phyloP scores from a whole-genome alignment of 495 filamentous ascomycete genomes.

The Chaetomidium leptoderma region DNA sequence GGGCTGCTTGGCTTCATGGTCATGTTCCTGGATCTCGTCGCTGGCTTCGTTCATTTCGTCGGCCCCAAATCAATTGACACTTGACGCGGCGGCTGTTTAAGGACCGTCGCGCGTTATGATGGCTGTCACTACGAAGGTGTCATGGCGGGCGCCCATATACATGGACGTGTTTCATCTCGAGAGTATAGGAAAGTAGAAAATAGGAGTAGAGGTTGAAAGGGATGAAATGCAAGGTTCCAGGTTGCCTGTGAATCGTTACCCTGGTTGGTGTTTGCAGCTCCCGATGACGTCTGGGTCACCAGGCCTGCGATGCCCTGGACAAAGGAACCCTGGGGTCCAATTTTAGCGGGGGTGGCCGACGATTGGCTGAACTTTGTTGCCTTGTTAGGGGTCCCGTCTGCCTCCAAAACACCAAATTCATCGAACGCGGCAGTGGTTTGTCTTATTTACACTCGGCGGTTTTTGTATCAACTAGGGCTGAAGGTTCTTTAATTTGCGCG shows the following conservation, averaged over 20 bases:
- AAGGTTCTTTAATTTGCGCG: no score
- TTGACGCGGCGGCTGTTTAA: no score
- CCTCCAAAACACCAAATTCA: neutral
- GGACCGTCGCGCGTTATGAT: no score
- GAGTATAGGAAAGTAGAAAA: neutral
- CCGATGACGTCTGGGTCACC: neutral
- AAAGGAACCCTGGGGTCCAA: neutral
- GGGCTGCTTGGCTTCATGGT: conserved; percentile 20
- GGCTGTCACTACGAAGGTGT: no score
- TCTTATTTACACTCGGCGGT: no score
- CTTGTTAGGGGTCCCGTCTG: no score
- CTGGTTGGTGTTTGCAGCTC: neutral
- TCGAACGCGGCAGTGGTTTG: no score
- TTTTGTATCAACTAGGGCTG: no score
- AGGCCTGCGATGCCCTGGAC: neutral
- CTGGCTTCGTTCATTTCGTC: conserved; percentile 35
- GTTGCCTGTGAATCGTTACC: neutral
- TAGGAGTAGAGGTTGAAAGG: neutral
- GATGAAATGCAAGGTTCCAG: neutral
- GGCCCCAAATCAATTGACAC: no score
- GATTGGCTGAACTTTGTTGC: conserved; percentile 4
- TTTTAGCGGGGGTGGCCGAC: neutral
- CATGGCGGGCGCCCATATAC: neutral
- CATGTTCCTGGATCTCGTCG: conserved; percentile 28
- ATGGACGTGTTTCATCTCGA: neutral